These are phyloP conservation scores for Pelargonium myrrhifolium DNA, from an alignment of 441 rosid genomes.

Conservation along the genomic window DNA sequence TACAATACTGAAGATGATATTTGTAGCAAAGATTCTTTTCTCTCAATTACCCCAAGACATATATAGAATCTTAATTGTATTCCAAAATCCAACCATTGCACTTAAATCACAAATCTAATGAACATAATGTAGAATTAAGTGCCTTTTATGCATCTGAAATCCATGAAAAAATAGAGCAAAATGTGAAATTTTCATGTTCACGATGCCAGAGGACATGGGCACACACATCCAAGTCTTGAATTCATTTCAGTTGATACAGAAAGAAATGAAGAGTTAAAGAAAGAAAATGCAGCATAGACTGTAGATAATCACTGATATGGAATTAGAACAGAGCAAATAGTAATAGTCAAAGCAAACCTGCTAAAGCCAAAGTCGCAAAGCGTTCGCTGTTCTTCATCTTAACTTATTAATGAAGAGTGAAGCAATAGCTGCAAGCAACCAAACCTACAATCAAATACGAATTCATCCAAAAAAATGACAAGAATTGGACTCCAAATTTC, in stretches of 20 bases:
- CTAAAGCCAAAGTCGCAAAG: constrained; percentile 68
- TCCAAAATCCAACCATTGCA: no score
- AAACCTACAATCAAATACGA: background rate
- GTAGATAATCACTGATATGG: background rate
- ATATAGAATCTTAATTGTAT: background rate
- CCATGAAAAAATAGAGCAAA: background rate
- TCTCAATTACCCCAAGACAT: background rate
- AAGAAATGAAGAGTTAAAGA: background rate
- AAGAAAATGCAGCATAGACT: background rate
- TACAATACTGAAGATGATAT: no score
- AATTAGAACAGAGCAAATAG: background rate
- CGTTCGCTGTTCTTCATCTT: constrained; percentile 76
- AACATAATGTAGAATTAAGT: background rate
- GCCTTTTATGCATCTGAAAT: background rate
- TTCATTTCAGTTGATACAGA: background rate
- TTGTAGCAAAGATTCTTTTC: no score
- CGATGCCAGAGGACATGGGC: background rate
- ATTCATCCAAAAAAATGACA: no score
- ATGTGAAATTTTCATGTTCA: background rate
- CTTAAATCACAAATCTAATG: background rate
- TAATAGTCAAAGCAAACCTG: constrained; percentile 40
- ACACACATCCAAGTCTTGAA: background rate
- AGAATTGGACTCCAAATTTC: no score
- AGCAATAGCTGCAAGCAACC: background rate
- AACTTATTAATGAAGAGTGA: background rate